These are phyloP conservation scores for Ophiocordyceps camponoti-rufipedis DNA, from an alignment of 2,329 filamentous ascomycete species.

Conservation along the genomic window DNA sequence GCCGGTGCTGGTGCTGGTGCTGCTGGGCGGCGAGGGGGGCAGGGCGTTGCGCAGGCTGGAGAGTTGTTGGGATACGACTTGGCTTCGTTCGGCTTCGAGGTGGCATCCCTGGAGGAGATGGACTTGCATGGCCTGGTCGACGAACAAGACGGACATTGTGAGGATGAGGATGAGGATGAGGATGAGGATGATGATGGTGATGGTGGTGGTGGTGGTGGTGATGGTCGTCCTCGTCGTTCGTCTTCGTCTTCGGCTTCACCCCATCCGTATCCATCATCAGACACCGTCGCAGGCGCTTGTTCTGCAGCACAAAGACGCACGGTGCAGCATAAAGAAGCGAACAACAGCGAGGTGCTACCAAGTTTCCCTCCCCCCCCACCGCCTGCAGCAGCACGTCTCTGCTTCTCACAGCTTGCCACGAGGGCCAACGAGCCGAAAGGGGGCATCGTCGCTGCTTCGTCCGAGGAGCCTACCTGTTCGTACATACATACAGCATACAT, in stretches of 20 bases:
- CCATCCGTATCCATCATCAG: background rate
- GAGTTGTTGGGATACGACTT: constrained; percentile 26
- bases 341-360: background rate
- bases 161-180: too few relatives aligned
- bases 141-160: too few relatives aligned
- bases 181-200: too few relatives aligned
- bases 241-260: background rate
- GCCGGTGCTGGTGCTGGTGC: too few relatives aligned
- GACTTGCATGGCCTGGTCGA: constrained; percentile 10
- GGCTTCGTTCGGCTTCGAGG: constrained; percentile 33
- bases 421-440: constrained; percentile 17
- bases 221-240: too few relatives aligned
- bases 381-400: background rate
- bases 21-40: constrained; percentile 16
- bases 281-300: too few relatives aligned
- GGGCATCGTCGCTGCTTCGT: too few relatives aligned
- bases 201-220: too few relatives aligned
- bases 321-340: background rate
- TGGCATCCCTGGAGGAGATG: constrained; percentile 33
- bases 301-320: background rate
- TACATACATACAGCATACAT: too few relatives aligned
- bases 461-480: too few relatives aligned
- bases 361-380: too few relatives aligned
- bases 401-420: constrained; percentile 16
- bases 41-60: constrained; percentile 29